Percentiles rank a stretch among this genome's conserved stretches.
Evolutionary conservation across 805 yeast species (phyloP).

Genomic region (Myxozyma geophila): DNA sequence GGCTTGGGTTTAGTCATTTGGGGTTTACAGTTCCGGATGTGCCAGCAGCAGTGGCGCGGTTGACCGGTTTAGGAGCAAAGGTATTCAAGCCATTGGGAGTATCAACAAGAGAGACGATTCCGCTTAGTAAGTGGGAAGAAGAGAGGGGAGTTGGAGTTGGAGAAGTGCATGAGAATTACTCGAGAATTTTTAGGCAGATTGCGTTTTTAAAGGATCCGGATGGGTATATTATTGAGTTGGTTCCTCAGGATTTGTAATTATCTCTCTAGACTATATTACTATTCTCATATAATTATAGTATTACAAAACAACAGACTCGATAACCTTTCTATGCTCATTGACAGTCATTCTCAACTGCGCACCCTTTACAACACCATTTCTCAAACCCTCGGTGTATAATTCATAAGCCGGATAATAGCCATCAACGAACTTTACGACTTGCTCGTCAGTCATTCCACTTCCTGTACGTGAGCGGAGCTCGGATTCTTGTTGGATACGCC

Average conservation of each 20-base stretch:
- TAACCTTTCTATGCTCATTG: conserved; percentile 8
- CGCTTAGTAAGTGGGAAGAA: conserved; percentile 12
- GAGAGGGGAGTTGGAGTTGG: conserved; percentile 9
- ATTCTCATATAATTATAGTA: too few species aligned
- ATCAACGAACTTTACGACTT: conserved; percentile 71
- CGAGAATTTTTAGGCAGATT: conserved; percentile 53
- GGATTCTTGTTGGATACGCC: conserved; percentile 81
- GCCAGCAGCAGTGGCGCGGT: conserved; percentile 58
- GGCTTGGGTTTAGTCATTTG: conserved; percentile 91
- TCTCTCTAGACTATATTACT: neutral
- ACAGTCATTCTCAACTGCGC: conserved; percentile 25
- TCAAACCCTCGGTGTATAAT: conserved; percentile 60
- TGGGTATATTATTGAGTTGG: conserved; percentile 92
- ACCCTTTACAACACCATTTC: conserved; percentile 41
- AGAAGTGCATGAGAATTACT: conserved; percentile 5
- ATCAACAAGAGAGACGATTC: conserved; percentile 71
- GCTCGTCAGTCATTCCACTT: conserved; percentile 76
- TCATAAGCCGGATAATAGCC: conserved; percentile 87
- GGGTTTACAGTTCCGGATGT: conserved; percentile 86
- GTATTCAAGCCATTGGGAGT: conserved; percentile 85
- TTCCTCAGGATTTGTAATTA: conserved; percentile 10
- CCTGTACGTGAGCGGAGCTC: conserved; percentile 56
- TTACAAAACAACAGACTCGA: conserved; percentile 3
- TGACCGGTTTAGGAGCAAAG: conserved; percentile 64
- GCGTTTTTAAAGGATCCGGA: conserved; percentile 95